Conservation (phyloP, 495 filamentous ascomycete genomes). For the Neurospora sp. region DNA sequence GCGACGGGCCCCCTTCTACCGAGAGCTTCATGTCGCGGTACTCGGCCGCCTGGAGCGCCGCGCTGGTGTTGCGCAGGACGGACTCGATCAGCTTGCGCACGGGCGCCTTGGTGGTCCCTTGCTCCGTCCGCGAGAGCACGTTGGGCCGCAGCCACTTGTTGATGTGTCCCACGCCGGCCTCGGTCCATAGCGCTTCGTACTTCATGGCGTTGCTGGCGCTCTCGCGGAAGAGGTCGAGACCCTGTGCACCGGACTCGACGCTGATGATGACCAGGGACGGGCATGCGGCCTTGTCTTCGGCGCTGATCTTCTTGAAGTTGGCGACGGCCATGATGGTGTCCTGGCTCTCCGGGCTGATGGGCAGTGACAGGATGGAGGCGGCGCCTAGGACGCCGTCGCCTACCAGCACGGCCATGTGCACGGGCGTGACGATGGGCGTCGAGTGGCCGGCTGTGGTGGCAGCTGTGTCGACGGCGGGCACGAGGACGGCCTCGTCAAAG, state of each 20-base stretch:
- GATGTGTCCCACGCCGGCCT: constrained; percentile 55
- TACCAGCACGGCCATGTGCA: constrained; percentile 73
- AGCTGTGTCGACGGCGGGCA: constrained; percentile 61
- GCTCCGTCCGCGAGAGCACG: constrained; percentile 26
- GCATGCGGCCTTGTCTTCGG: constrained; percentile 21
- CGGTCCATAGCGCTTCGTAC: constrained; percentile 66
- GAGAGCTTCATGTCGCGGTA: constrained; percentile 20
- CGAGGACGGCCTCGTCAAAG: constrained; percentile 52
- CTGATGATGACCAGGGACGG: constrained; percentile 28
- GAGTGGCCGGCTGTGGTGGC: constrained; percentile 49
- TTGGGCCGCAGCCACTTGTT: constrained; percentile 57
- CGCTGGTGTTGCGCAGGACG: constrained; percentile 48
- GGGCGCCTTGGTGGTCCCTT: constrained; percentile 44
- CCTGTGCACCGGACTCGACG: constrained; percentile 41
- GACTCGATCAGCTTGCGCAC: constrained; percentile 58
- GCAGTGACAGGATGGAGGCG: constrained; percentile 26
- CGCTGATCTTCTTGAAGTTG: constrained; percentile 27
- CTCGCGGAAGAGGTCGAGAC: constrained; percentile 54
- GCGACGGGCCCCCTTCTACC: constrained; percentile 18
- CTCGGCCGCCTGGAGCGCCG: constrained; percentile 43
- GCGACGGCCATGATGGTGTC: constrained; percentile 31
- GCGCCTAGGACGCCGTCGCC: constrained; percentile 50
- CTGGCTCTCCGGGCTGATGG: constrained; percentile 20
- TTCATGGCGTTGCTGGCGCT: constrained; percentile 55
- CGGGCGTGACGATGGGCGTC: constrained; percentile 64